phyloP scores from a whole-genome alignment of 2,329 filamentous ascomycete genomes.

The Penicillium sp. region DNA sequence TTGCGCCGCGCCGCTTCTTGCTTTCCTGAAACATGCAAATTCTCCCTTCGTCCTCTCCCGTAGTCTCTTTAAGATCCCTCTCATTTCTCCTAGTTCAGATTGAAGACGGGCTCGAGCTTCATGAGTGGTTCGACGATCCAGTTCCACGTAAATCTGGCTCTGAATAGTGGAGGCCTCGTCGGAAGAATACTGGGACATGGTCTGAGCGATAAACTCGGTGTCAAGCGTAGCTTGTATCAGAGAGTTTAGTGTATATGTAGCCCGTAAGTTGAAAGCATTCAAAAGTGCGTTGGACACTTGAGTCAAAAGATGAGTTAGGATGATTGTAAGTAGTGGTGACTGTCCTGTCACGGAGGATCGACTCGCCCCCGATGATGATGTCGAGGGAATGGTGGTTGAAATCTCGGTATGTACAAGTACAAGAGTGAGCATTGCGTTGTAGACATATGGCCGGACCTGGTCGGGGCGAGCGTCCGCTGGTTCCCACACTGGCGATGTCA shows the following conservation, averaged over 20 bases:
- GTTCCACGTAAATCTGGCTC: conserved; percentile 86
- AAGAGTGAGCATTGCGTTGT: conserved; percentile 80
- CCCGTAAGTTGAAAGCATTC: conserved; percentile 72
- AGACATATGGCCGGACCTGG: conserved; percentile 85
- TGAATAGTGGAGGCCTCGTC: conserved; percentile 81
- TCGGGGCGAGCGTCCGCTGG: conserved; percentile 65
- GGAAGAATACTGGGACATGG: conserved; percentile 85
- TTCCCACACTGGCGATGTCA: conserved; percentile 73
- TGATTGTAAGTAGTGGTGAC: conserved; percentile 72
- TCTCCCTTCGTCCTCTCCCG: conserved; percentile 81
- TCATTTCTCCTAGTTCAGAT: conserved; percentile 87
- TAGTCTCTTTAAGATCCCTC: conserved; percentile 80
- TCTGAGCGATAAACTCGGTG: conserved; percentile 95
- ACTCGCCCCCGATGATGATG: conserved; percentile 74
- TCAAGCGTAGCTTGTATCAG: conserved; percentile 98
- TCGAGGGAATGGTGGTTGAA: conserved; percentile 72
- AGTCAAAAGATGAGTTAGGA: conserved; percentile 86
- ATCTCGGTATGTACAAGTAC: conserved; percentile 93
- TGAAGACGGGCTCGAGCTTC: conserved; percentile 80
- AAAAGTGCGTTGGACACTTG: conserved; percentile 80
- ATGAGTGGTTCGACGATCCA: conserved; percentile 88
- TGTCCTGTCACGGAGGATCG: conserved; percentile 70
- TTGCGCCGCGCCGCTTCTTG: conserved; percentile 46
- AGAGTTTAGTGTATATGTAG: conserved; percentile 74
- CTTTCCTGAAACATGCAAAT: conserved; percentile 82